Base-by-base conservation (phyloP, 129 eudicot species). In the Lactuca sativa region DNA sequence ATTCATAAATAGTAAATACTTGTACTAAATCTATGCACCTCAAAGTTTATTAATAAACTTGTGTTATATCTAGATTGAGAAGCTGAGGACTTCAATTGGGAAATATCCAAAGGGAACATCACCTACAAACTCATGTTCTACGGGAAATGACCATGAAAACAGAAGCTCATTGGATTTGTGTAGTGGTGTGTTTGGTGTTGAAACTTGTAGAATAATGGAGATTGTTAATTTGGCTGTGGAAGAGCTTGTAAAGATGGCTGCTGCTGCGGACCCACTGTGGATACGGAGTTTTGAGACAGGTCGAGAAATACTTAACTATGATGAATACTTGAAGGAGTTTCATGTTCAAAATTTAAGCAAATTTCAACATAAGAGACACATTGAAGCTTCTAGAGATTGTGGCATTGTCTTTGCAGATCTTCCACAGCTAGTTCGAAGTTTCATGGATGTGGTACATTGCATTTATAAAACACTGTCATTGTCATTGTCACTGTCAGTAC, bases 251-350 rank as follows among this genome's bases (percentile, higher is more conserved):
- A 84, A 78, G 73, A 95, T 95, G 97, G 96, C 97, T 18, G 76
- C 74, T 48, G 76, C 72, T 9, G 85, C 83, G n/a, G 93, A 95
- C 41, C 97, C 99, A 9, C 66, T 95, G 78, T 95, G 99, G 99
- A 76, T 95, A 12, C 73, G 76, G 51, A 88, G 99, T 77, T 70
- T 83, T 54, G 99, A 95, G 59, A 90, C 97, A 18, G 99, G 97
- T 4, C 82, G 97, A 2, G 97, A 95, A 67, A 87, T 95, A 61
- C 97, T 95, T 41, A 95, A 95, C 67, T 95, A 95, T 64, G 99
- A 90, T 74, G 96, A 90, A 66, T 95, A 95, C 74, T 44, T 68
- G 78, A 88, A 75, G 54, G 78, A 82, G 78, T 85, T 90, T 51
- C 62, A 77, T 32, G 30, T 56, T 7, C 80, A 78, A 18, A 69